These are phyloP conservation scores for Macrotyloma uniflorum DNA, from an alignment of 306 rosid genomes.

Conservation along the genomic window DNA sequence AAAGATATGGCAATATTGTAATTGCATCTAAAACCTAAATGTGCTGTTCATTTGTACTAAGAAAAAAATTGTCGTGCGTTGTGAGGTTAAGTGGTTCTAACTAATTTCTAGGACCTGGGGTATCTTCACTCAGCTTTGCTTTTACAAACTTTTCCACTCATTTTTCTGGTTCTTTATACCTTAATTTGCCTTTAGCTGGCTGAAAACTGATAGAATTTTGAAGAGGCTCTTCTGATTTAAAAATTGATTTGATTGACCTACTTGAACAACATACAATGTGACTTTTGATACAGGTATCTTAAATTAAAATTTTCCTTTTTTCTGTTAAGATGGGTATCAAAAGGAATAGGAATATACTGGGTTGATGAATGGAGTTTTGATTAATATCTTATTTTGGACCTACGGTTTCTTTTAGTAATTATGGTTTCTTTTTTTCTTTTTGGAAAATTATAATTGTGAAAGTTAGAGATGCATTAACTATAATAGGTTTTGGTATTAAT, in stretches of 20 bases:
- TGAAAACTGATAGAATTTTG: neutral
- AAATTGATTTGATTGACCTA: slow-evolving; percentile 22
- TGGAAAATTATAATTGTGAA: slow-evolving; percentile 15
- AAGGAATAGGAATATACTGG: too few species aligned
- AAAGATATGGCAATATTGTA: slow-evolving; percentile 15
- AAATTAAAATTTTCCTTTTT: neutral
- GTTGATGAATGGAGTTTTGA: too few species aligned
- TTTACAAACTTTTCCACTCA: neutral
- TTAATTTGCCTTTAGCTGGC: slow-evolving; percentile 1
- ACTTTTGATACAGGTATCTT: neutral
- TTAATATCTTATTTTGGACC: slow-evolving; percentile 8
- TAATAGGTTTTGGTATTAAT: slow-evolving; percentile 9
- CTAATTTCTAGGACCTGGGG: slow-evolving; percentile 13
- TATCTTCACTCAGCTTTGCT: slow-evolving; percentile 23
- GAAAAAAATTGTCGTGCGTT: neutral
- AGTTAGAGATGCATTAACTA: slow-evolving; percentile 9
- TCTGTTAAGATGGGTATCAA: too few species aligned
- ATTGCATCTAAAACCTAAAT: slow-evolving; percentile 20
- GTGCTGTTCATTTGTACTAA: slow-evolving; percentile 8
- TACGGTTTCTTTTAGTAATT: slow-evolving; percentile 2
- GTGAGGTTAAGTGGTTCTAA: slow-evolving; percentile 6
- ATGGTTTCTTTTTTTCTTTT: neutral
- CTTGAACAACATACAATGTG: neutral
- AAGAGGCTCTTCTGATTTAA: neutral
- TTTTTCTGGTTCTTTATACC: neutral